These are phyloP conservation scores for Pelargonium australe DNA, from an alignment of 441 rosid species.

Conservation along the genomic window DNA sequence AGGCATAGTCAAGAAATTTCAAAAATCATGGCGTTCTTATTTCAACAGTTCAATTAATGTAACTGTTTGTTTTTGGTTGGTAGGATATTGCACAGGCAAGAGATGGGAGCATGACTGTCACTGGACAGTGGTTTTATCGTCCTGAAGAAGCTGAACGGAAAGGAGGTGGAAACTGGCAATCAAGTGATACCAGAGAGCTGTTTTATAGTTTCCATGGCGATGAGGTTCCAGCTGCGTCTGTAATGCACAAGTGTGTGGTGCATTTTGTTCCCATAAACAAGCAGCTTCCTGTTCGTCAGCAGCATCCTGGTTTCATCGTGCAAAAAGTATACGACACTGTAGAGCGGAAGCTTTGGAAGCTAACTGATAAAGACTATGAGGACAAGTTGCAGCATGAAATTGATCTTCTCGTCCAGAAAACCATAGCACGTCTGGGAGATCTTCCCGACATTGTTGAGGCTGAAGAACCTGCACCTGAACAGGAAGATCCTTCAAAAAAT, in stretches of 20 bases:
- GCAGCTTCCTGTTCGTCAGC: slow-evolving; percentile 71
- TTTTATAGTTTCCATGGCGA: slow-evolving; percentile 88
- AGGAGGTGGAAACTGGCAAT: slow-evolving; percentile 87
- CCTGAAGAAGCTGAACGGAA: slow-evolving; percentile 86
- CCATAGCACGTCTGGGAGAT: slow-evolving; percentile 54
- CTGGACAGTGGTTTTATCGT: slow-evolving; percentile 90
- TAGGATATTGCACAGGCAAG: slow-evolving; percentile 64
- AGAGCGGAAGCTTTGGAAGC: slow-evolving; percentile 72
- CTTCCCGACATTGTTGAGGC: slow-evolving; percentile 66
- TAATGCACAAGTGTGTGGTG: slow-evolving; percentile 87
- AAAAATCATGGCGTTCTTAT: no score
- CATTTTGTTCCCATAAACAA: slow-evolving; percentile 79
- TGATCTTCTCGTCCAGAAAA: slow-evolving; percentile 81
- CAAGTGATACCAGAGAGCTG: slow-evolving; percentile 67
- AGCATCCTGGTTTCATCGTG: slow-evolving; percentile 80
- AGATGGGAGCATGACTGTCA: slow-evolving; percentile 60
- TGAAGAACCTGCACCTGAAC: slow-evolving; percentile 45
- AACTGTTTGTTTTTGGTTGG: not conserved
- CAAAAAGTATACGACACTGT: slow-evolving; percentile 85
- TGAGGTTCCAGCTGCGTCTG: slow-evolving; percentile 87
- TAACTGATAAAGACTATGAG: slow-evolving; percentile 88
- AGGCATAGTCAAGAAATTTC: no score
- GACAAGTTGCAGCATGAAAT: slow-evolving; percentile 84
- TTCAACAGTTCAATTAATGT: not conserved
- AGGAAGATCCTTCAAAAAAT: slow-evolving; percentile 45